These are phyloP conservation scores for Drechslerella stenobrocha DNA, from an alignment of 2,329 filamentous ascomycete genomes.

Conservation along the genomic window DNA sequence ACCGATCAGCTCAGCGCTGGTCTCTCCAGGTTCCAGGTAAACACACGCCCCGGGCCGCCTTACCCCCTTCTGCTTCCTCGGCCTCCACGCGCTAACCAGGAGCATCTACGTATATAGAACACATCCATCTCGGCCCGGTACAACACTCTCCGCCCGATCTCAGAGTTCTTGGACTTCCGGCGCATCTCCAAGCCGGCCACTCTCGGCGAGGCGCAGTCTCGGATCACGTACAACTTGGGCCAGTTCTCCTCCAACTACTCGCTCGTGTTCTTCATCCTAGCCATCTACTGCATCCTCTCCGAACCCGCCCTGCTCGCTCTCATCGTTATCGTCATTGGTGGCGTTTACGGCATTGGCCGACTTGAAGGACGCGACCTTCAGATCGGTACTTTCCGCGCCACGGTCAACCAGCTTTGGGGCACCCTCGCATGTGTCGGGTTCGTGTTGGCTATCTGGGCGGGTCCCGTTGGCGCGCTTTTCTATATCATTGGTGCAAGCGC, in stretches of 20 bases:
- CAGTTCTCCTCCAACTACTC: constrained; percentile 99
- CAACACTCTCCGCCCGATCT: constrained; percentile 84
- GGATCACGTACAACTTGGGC: constrained; percentile 94
- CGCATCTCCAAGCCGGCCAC: constrained; percentile 90
- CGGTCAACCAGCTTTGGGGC: constrained; percentile 92
- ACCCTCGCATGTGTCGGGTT: constrained; percentile 79
- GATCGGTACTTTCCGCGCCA: constrained; percentile 74
- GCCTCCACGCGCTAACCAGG: constrained; percentile 8
- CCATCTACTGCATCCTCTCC: constrained; percentile 90
- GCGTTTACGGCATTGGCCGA: constrained; percentile 89
- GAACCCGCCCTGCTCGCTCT: constrained; percentile 87
- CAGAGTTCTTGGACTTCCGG: constrained; percentile 96
- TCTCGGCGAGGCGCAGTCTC: constrained; percentile 84
- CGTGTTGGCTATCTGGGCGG: constrained; percentile 81
- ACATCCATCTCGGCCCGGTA: constrained; percentile 75
- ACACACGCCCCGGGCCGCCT: neutral
- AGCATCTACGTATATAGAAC: constrained; percentile 30
- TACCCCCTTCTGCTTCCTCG: constrained; percentile 41
- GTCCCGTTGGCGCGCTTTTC: constrained; percentile 79
- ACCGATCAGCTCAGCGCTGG: constrained; percentile 45
- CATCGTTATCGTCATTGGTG: constrained; percentile 81
- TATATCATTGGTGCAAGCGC: constrained; percentile 96
- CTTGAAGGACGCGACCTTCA: constrained; percentile 86
- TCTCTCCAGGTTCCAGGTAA: constrained; percentile 43
- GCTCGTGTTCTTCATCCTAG: constrained; percentile 88